Conservation (phyloP, 2,329 filamentous ascomycete species). For the Sclerotinia borealis region DNA sequence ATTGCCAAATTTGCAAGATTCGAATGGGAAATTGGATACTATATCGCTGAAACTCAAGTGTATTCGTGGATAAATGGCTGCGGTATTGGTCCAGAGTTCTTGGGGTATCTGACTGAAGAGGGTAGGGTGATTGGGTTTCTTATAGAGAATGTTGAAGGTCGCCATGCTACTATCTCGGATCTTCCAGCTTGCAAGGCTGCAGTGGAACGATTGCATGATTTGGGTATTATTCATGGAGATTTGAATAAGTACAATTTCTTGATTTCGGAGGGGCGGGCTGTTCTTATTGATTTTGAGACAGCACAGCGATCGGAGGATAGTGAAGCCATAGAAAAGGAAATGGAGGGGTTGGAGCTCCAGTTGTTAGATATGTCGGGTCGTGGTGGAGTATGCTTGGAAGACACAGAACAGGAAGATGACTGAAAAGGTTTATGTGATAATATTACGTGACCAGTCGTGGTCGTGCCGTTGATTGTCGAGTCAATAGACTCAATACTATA, state of each 20-base stretch:
- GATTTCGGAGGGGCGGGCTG: constrained; percentile 25
- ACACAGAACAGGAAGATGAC: not conserved
- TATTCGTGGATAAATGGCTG: constrained; percentile 22
- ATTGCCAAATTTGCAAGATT: constrained; percentile 22
- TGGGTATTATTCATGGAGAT: constrained; percentile 36
- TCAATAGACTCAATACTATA: too few relatives aligned
- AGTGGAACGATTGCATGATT: constrained; percentile 33
- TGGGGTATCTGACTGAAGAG: constrained; percentile 32
- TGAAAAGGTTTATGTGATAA: too few relatives aligned
- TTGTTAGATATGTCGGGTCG: not conserved
- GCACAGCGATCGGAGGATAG: constrained; percentile 13
- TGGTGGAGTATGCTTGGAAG: not conserved
- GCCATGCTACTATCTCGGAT: constrained; percentile 29
- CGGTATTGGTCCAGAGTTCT: constrained; percentile 22
- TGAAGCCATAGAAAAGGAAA: constrained; percentile 2
- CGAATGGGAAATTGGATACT: constrained; percentile 6
- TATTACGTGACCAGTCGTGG: too few relatives aligned
- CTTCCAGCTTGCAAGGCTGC: constrained; percentile 26
- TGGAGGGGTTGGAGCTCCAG: constrained; percentile 1
- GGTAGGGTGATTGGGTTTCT: constrained; percentile 32
- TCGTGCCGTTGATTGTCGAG: too few relatives aligned
- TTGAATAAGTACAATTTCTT: constrained; percentile 37
- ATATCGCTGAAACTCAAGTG: constrained; percentile 17
- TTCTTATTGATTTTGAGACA: constrained; percentile 35
- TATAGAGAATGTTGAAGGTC: constrained; percentile 30